Percentiles rank a stretch among this genome's conserved stretches.
Evolutionary conservation across 768 basidiomycete species (phyloP).

Genomic region (Lactarius sp.): DNA sequence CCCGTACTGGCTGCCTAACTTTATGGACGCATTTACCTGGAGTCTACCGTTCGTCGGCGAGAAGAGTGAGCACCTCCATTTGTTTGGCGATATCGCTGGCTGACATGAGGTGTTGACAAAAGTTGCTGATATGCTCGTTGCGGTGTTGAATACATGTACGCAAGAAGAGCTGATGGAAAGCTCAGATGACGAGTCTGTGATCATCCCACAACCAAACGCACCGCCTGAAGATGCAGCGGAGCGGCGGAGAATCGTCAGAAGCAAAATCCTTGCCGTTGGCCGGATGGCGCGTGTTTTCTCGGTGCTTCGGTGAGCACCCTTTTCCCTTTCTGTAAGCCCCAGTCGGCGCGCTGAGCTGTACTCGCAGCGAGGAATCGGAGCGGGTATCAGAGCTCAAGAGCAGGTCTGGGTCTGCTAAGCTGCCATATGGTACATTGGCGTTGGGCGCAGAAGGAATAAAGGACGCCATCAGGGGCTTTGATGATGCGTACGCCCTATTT

Average conservation of each 20-base stretch:
- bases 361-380: slow-evolving; percentile 91
- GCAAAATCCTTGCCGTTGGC: slow-evolving; percentile 97
- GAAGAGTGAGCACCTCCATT: slow-evolving; percentile 65
- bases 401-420: slow-evolving; percentile 67
- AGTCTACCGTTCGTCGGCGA: slow-evolving; percentile 94
- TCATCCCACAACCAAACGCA: slow-evolving; percentile 33
- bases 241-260: slow-evolving; percentile 89
- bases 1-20: slow-evolving; percentile 94
- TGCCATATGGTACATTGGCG: slow-evolving; percentile 81
- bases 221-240: slow-evolving; percentile 52
- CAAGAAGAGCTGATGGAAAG: slow-evolving; percentile 93
- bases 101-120: slow-evolving; percentile 4
- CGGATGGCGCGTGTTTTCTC: slow-evolving; percentile 96
- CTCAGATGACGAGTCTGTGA: slow-evolving; percentile 47
- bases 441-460: slow-evolving; percentile 92
- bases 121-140: slow-evolving; percentile 99
- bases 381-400: slow-evolving; percentile 95
- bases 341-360: background rate
- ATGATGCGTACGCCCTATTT: slow-evolving; percentile 76
- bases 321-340: background rate
- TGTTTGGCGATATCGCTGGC: background rate
- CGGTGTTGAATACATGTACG: slow-evolving; percentile 93
- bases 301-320: slow-evolving; percentile 69
- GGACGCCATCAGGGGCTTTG: slow-evolving; percentile 89
- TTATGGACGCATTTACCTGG: slow-evolving; percentile 99